A percentile compares a stretch with the other conserved stretches of the same genome.
Conservation (phyloP, 176 grass and related monocot genomes). For the Carex cristatella region DNA sequence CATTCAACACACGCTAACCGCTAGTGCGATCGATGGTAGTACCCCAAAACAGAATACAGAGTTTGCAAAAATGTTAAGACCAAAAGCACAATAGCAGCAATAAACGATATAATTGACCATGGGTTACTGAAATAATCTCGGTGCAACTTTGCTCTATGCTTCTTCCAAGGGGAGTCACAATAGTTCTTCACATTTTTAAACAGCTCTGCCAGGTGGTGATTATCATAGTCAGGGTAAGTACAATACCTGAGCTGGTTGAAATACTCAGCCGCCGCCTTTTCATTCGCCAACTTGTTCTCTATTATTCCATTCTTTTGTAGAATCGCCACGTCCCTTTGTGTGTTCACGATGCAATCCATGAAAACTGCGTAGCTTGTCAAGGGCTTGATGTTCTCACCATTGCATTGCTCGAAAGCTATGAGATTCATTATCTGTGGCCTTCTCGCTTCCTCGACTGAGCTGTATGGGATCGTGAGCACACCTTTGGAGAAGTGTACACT, state of each 20-base stretch:
- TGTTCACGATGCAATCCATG: slow-evolving; percentile 21
- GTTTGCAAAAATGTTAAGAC: slow-evolving; percentile 7
- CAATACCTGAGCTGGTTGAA: slow-evolving; percentile 23
- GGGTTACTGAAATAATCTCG: slow-evolving; percentile 25
- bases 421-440: slow-evolving; percentile 23
- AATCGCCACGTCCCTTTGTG: background rate
- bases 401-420: slow-evolving; percentile 18
- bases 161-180: slow-evolving; percentile 22
- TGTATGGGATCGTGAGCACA: slow-evolving; percentile 6
- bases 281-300: slow-evolving; percentile 19
- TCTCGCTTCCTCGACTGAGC: background rate
- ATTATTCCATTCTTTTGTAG: slow-evolving; percentile 13
- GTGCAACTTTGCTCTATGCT: slow-evolving; percentile 12
- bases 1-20: background rate
- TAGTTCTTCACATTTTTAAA: slow-evolving; percentile 18
- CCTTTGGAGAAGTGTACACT: background rate
- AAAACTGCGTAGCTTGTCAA: slow-evolving; percentile 14
- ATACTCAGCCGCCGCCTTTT: background rate
- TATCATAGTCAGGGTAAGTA: background rate
- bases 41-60: background rate
- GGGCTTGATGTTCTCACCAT: background rate
- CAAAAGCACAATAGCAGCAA: background rate
- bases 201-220: slow-evolving; percentile 1
- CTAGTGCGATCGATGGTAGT: background rate
- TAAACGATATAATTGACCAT: slow-evolving; percentile 13